These are phyloP conservation scores for Datisca glomerata DNA, from an alignment of 306 rosid species.

Conservation along the genomic window DNA sequence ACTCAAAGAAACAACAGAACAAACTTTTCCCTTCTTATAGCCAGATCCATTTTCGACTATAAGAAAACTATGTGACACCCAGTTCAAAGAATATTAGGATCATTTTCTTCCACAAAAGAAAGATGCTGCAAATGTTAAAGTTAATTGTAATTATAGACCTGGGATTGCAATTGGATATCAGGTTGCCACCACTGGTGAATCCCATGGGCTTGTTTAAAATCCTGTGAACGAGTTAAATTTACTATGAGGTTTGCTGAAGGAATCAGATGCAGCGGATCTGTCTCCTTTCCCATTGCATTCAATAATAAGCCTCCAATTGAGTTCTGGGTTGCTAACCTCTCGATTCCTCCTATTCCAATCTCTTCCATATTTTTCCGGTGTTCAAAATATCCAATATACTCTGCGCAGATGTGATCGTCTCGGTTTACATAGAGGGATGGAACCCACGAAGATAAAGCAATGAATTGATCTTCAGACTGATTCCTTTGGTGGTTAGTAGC, in stretches of 20 bases:
- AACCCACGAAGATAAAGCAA: constrained; percentile 52
- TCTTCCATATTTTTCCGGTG: constrained; percentile 79
- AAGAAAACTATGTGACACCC: too few species aligned
- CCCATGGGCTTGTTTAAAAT: constrained; percentile 76
- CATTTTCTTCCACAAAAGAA: too few species aligned
- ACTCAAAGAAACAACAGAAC: too few species aligned
- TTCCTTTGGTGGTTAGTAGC: constrained; percentile 28
- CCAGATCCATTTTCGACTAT: too few species aligned
- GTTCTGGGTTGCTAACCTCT: constrained; percentile 66
- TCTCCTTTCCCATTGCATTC: constrained; percentile 55
- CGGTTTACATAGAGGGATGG: constrained; percentile 82
- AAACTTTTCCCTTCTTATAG: too few species aligned
- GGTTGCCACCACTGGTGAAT: constrained; percentile 96
- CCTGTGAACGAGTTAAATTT: constrained; percentile 32
- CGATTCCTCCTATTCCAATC: constrained; percentile 72
- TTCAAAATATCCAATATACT: constrained; percentile 77
- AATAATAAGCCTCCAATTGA: constrained; percentile 51
- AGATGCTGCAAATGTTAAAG: too few species aligned
- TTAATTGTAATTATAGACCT: constrained; percentile 39
- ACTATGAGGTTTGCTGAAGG: constrained; percentile 61
- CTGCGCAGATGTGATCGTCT: constrained; percentile 54
- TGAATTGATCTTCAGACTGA: constrained; percentile 40
- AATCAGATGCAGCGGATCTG: constrained; percentile 74
- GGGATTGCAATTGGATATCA: constrained; percentile 23
- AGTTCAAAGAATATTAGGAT: too few species aligned